Evolutionary conservation across 306 rosid species (phyloP).

Genomic region (Arachis stenosperma): DNA sequence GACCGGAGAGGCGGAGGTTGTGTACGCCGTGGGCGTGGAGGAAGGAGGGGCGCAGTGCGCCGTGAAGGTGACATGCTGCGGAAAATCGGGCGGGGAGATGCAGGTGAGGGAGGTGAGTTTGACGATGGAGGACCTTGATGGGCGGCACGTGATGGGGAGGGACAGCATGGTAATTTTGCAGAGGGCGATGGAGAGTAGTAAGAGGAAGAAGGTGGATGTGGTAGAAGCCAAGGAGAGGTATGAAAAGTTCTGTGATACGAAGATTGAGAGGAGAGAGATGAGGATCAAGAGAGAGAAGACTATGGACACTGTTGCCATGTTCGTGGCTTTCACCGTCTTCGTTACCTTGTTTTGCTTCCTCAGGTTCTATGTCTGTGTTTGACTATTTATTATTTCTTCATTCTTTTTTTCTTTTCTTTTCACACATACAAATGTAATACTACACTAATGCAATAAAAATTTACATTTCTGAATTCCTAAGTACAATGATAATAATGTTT

Average conservation of each 20-base stretch:
- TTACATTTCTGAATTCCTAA: no score
- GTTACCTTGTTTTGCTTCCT: slow-evolving; percentile 47
- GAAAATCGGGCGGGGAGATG: slow-evolving; percentile 57
- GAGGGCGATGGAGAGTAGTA: slow-evolving; percentile 56
- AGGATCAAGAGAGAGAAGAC: slow-evolving; percentile 51
- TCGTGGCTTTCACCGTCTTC: slow-evolving; percentile 48
- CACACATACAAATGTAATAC: no score
- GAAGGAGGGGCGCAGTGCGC: slow-evolving; percentile 48
- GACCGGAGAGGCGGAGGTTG: slow-evolving; percentile 57
- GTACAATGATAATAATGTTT: no score
- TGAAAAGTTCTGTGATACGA: slow-evolving; percentile 43
- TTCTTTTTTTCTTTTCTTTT: no score
- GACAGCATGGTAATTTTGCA: slow-evolving; percentile 60
- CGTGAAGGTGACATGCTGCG: slow-evolving; percentile 68
- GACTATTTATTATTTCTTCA: no score
- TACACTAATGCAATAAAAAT: no score
- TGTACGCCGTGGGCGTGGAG: slow-evolving; percentile 51
- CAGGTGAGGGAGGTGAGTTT: slow-evolving; percentile 71
- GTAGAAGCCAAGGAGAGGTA: slow-evolving; percentile 50
- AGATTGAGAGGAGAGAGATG: slow-evolving; percentile 51
- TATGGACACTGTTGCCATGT: slow-evolving; percentile 54
- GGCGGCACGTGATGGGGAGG: slow-evolving; percentile 67
- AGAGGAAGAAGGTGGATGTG: slow-evolving; percentile 43
- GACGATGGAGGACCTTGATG: slow-evolving; percentile 70
- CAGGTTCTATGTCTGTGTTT: neutral